A percentile compares a stretch with the other conserved stretches of the same genome.
phyloP scores from a whole-genome alignment of 257 asterid species.

The Anisodus tanguticus region DNA sequence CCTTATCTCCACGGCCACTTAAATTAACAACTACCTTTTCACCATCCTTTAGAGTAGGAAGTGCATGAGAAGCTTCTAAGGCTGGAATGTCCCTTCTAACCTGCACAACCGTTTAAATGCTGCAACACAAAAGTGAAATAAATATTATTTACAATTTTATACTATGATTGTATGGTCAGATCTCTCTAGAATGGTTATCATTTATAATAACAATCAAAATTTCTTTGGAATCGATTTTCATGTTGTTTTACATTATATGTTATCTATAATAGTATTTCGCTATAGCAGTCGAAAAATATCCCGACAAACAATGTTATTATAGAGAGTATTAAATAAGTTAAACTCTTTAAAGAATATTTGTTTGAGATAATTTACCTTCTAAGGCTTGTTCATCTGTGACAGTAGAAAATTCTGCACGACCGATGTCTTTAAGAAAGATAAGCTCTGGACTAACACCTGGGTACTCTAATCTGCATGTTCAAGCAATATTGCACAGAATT shows the following conservation, averaged over 20 bases:
- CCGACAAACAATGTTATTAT: no score
- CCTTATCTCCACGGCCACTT: slow-evolving; percentile 85
- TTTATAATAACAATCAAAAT: no score
- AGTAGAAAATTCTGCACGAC: slow-evolving; percentile 61
- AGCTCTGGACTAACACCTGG: slow-evolving; percentile 83
- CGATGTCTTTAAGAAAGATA: slow-evolving; percentile 72
- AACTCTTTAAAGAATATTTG: neutral
- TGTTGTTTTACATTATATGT: no score
- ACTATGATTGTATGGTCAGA: neutral
- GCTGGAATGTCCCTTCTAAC: slow-evolving; percentile 76
- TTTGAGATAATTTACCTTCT: slow-evolving; percentile 47
- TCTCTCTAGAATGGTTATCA: no score
- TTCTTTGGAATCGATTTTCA: no score
- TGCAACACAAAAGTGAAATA: slow-evolving; percentile 31
- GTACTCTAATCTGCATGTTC: slow-evolving; percentile 61
- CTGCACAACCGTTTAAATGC: slow-evolving; percentile 58
- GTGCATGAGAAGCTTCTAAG: slow-evolving; percentile 75
- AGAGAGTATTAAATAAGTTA: neutral
- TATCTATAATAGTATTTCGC: no score
- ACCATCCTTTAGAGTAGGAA: slow-evolving; percentile 51
- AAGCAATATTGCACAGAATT: neutral
- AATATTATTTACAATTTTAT: neutral
- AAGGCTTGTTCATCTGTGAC: slow-evolving; percentile 74
- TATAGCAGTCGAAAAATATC: no score
- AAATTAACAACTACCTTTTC: slow-evolving; percentile 72